Conservation (phyloP, 495 filamentous ascomycete species). For the Lophiostoma macrostomum region DNA sequence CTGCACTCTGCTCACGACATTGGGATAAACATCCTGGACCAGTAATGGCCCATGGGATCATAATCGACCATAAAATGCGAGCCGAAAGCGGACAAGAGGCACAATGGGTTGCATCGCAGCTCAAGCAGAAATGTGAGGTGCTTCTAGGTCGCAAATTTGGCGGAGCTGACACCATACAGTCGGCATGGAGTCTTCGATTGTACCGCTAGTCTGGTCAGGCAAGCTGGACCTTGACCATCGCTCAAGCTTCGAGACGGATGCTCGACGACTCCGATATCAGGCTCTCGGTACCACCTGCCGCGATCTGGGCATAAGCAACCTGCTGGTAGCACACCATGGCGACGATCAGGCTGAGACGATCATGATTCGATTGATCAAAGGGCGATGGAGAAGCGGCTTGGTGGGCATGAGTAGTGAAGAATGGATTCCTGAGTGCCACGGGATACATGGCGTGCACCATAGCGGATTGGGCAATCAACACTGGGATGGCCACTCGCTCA, state of each 20-base stretch:
- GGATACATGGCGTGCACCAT: slow-evolving; percentile 64
- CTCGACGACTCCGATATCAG: slow-evolving; percentile 71
- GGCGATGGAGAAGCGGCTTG: slow-evolving; percentile 63
- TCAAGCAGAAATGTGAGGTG: slow-evolving; percentile 38
- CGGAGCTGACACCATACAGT: slow-evolving; percentile 11
- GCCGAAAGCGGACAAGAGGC: slow-evolving; percentile 68
- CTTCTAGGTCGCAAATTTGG: background rate
- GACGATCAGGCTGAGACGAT: slow-evolving; percentile 89
- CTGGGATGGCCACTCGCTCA: too few species aligned
- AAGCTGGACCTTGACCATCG: slow-evolving; percentile 43
- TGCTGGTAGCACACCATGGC: slow-evolving; percentile 78
- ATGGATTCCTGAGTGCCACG: slow-evolving; percentile 79
- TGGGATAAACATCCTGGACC: too few species aligned
- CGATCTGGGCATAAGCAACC: slow-evolving; percentile 45
- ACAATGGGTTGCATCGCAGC: slow-evolving; percentile 51
- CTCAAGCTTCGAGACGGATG: slow-evolving; percentile 72
- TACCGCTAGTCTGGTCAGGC: slow-evolving; percentile 48
- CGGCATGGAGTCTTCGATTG: slow-evolving; percentile 50
- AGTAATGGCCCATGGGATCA: slow-evolving; percentile 51
- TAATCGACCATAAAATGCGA: slow-evolving; percentile 78
- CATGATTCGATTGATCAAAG: slow-evolving; percentile 64
- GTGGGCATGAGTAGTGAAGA: slow-evolving; percentile 61
- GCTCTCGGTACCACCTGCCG: slow-evolving; percentile 62
- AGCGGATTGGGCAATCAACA: slow-evolving; percentile 52
- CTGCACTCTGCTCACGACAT: slow-evolving; percentile 64